Evolutionary conservation across 2,329 filamentous ascomycete genomes (phyloP), one percentile per base, ranked within the genome.

Genomic region (Apiospora saccharicola): DNA sequence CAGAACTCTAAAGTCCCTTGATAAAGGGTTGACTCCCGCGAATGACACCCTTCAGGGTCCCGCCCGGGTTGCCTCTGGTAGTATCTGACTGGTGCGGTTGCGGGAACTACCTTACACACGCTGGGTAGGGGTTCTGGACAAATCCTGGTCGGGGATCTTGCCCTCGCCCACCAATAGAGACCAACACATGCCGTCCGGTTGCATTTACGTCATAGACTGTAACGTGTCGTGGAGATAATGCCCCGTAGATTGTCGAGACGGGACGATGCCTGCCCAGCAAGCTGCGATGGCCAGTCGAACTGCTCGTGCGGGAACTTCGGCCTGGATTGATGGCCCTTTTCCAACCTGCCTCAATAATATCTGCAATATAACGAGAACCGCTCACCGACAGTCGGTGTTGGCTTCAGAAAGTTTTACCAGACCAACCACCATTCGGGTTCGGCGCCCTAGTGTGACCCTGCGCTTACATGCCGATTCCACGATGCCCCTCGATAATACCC

Each of bases 91-190:
- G 57, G 57, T 19, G 34, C 57, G 34, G 34, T 41, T 41, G 34
- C 22, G 19, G 34, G 22, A 13, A 10, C 34, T 41, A 41, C 57
- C 34, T 41, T 41, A 24, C 57, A 41, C 57, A 64, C 37, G 30
- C 19, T 64, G 57, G 34, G 30, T 64, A 64, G 22, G 57, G 57
- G 57, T 64, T 41, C 57, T 64, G 22, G 5, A 41, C 37, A 19
- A 64, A n/a, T n/a, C 57, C 57, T 41, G 19, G 22, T 64, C 34
- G 57, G 57, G 34, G 19, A 64, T n/a, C 30, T 64, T 41, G 57
- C 37, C 41, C 53, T 61, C 16, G 16, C 30, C 30, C 22, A 37
- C 19, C 4, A 30, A 61, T 16, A 14, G 30, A 5, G 34, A 13
- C 12, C 22, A 10, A 1, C 34, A 12, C n/a, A 12, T 22, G 41